Base-by-base conservation (phyloP, 1,139 yeast genomes). In the Nakaseomyces nivariensis region DNA sequence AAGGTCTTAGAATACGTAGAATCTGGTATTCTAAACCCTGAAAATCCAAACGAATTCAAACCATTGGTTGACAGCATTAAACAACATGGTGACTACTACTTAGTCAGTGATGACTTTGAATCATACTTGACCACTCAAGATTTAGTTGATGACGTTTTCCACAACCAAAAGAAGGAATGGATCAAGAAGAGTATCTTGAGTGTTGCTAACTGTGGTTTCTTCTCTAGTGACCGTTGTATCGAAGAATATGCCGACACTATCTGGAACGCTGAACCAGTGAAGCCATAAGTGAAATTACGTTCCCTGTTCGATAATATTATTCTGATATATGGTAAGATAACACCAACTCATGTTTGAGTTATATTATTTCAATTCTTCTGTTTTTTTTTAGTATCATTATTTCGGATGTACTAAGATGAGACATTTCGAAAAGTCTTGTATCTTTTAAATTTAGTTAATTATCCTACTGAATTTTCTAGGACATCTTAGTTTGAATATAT, bases 161-260 rank as follows among this genome's bases (percentile, higher is more conserved):
- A 77, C 40, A 71, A 71, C 54, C 82, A 82, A 64, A 82, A 79
- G 63, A 78, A 77, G 54, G 75, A 71, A 46, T 89, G 97, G 97
- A 75, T 79, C 50, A 79, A 78, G 65, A 88, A 86, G 72, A 73
- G 83, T 46, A 85, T 89, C 54, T 69, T 74, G 56, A 79, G 86
- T 60, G 97, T 89, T 51, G 95, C 97, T 53, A 87, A 87, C 67
- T 85, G 87, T 85, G 97, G 97, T 8, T 90, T 86, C 77, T 89
- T 89, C 72, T 79, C 87, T 53, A 82, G 92, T 56, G 97, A 89
- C 68, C 77, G 97, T 68, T 88, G 95, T 67, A 84, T 89, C 63
- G 86, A 83, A 59, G 97, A 90, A 67, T 89, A 89, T 60, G 95
- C 97, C 34, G 96, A 87, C 60, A 79, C 83, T 56, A 88, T 89